Conservation (phyloP, 495 filamentous ascomycete genomes). For the Staphylotrichum longicolle region DNA sequence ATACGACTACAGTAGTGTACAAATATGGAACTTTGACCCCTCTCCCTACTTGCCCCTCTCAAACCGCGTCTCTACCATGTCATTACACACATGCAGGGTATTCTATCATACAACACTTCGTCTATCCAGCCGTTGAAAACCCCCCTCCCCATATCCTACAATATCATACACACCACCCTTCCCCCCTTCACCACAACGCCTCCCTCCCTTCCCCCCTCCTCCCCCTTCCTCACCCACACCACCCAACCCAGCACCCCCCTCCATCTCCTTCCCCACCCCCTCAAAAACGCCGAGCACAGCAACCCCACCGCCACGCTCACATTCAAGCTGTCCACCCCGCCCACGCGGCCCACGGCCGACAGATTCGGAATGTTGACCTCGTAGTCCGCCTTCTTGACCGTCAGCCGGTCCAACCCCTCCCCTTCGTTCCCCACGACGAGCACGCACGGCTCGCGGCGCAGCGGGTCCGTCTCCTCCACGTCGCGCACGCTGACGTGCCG, state of each 20-base stretch:
- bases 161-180: not conserved
- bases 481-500: conserved; percentile 33
- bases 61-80: not conserved
- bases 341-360: conserved; percentile 23
- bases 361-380: conserved; percentile 53
- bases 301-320: conserved; percentile 82
- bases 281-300: conserved; percentile 59
- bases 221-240: conserved; percentile 12
- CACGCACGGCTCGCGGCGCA: conserved; percentile 63
- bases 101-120: not conserved
- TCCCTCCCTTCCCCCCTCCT: conserved; percentile 9
- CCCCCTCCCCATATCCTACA: not conserved
- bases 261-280: conserved; percentile 26
- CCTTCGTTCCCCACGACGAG: conserved; percentile 83
- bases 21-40: too few relatives aligned
- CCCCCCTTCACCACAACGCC: conserved; percentile 23
- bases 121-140: not conserved
- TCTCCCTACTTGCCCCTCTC: not conserved
- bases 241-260: conserved; percentile 21
- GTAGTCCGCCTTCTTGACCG: conserved; percentile 62
- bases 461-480: conserved; percentile 46
- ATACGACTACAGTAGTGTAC: too few relatives aligned
- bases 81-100: not conserved
- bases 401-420: conserved; percentile 61
- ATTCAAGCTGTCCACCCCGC: conserved; percentile 75